Evolutionary conservation across 257 asterid genomes (phyloP).

Genomic region (Solanum sitiens): DNA sequence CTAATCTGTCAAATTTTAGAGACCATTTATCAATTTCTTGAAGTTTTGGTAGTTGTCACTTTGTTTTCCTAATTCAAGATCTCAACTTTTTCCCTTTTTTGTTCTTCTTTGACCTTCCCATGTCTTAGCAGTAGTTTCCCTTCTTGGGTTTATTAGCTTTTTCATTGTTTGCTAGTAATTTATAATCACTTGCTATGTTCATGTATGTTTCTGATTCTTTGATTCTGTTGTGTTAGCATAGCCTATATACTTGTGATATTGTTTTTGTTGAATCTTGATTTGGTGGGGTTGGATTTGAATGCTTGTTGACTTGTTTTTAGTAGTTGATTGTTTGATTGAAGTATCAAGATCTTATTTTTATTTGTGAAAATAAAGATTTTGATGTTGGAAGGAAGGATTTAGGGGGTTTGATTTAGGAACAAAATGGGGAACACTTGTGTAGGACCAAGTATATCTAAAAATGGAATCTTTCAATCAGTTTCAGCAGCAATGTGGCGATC

Average conservation of each 20-base stretch:
- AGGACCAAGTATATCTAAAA: slow-evolving; percentile 8
- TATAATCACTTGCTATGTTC: neutral
- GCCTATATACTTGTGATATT: neutral
- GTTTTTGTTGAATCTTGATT: neutral
- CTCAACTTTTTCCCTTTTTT: neutral
- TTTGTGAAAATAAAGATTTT: neutral
- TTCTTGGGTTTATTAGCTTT: neutral
- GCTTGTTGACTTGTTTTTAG: neutral
- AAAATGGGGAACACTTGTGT: slow-evolving; percentile 10
- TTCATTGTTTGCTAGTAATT: neutral
- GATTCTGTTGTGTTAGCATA: neutral
- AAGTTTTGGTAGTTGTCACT: neutral
- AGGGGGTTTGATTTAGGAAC: neutral
- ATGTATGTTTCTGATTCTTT: neutral
- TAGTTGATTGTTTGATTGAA: neutral
- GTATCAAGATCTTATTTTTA: neutral
- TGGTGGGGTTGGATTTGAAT: neutral
- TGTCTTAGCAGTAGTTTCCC: neutral
- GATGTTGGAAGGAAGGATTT: neutral
- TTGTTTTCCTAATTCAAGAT: slow-evolving; percentile 7
- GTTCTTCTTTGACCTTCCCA: neutral
- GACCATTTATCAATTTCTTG: neutral
- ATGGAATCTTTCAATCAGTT: slow-evolving; percentile 10
- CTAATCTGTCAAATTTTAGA: neutral
- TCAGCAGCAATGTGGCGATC: slow-evolving; percentile 13